A percentile compares a stretch with the other conserved stretches of the same genome.
Evolutionary conservation across 2,329 filamentous ascomycete species (phyloP).

Genomic region (Calonectria hongkongensis): DNA sequence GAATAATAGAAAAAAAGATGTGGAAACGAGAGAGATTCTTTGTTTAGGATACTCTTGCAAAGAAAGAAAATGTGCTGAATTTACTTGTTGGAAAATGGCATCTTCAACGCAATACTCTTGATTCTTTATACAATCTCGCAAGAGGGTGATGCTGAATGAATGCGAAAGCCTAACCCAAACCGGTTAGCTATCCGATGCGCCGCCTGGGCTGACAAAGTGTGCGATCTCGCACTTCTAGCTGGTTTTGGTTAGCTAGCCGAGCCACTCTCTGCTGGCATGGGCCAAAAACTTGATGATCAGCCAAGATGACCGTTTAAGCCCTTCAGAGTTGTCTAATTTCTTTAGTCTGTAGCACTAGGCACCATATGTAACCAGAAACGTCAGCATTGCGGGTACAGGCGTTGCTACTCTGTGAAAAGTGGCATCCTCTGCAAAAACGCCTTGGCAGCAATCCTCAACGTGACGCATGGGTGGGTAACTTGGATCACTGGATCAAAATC

Average conservation of each 20-base stretch:
- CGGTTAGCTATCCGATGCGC: constrained; percentile 20
- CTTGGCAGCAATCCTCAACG: no score
- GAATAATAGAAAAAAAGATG: neutral
- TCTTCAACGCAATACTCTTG: neutral
- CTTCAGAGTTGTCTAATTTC: neutral
- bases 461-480: no score
- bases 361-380: neutral
- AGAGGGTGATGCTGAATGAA: neutral
- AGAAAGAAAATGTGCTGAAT: neutral
- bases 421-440: neutral
- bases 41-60: neutral
- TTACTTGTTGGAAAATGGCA: neutral
- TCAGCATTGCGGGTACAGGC: neutral
- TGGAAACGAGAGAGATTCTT: no score
- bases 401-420: no score
- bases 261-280: neutral
- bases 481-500: no score
- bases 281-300: neutral
- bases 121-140: constrained; percentile 25
- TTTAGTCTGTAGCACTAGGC: neutral
- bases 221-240: constrained; percentile 22
- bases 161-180: constrained; percentile 4
- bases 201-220: neutral
- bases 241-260: neutral
- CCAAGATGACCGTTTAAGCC: neutral